These are phyloP conservation scores for Moniliophthora roreri DNA, from an alignment of 1,284 basidiomycete genomes.

Conservation along the genomic window DNA sequence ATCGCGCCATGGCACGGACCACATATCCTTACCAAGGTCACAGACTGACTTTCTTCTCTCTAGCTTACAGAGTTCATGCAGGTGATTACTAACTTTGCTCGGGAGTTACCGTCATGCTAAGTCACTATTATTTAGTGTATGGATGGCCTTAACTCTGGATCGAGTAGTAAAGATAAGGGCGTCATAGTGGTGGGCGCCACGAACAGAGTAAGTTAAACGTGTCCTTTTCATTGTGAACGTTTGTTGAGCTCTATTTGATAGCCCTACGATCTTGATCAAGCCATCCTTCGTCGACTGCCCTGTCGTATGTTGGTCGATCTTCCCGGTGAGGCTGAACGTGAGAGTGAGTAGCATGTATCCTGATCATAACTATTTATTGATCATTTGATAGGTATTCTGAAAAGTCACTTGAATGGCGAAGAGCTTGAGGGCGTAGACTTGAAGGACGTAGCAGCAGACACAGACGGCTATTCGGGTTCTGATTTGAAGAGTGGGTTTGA, in stretches of 20 bases:
- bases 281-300: slow-evolving; percentile 4
- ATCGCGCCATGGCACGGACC: neutral
- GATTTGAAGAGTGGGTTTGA: neutral
- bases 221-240: too few species aligned
- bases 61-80: slow-evolving; percentile 6
- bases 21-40: neutral
- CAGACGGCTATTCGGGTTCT: too few species aligned
- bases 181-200: slow-evolving; percentile 10
- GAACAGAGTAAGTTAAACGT: neutral
- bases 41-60: neutral
- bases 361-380: neutral
- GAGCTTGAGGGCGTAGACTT: too few species aligned
- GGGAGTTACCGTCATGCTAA: too few species aligned
- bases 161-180: neutral
- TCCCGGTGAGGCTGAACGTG: neutral
- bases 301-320: slow-evolving; percentile 7
- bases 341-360: neutral
- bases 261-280: slow-evolving; percentile 9
- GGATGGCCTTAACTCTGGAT: slow-evolving; percentile 1
- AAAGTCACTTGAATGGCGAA: neutral
- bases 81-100: too few species aligned
- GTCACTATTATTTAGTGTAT: neutral
- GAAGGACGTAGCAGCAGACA: neutral
- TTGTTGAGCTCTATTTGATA: neutral
- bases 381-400: neutral